phyloP scores from a whole-genome alignment of 495 filamentous ascomycete genomes.

The Lasiosphaeria ovina region DNA sequence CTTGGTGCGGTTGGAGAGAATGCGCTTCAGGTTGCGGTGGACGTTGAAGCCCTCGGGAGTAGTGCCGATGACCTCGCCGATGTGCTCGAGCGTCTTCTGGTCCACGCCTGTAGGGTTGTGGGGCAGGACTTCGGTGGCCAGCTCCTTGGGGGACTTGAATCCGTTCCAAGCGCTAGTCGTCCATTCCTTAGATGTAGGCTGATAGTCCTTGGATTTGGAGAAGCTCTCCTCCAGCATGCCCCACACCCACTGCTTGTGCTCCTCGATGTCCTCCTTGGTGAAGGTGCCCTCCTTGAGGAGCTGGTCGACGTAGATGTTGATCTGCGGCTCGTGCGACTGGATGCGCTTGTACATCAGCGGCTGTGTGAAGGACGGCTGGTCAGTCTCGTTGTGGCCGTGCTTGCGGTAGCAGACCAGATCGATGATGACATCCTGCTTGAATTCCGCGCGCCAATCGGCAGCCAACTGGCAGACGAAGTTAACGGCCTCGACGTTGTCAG shows the following conservation, averaged over 20 bases:
- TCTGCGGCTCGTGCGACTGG: conserved; percentile 68
- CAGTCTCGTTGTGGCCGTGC: conserved; percentile 98
- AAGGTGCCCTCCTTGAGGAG: conserved; percentile 88
- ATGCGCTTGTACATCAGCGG: conserved; percentile 99
- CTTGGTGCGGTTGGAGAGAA: conserved; percentile 86
- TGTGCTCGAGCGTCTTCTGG: conserved; percentile 65
- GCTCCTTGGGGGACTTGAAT: conserved; percentile 97
- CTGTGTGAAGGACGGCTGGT: conserved; percentile 99
- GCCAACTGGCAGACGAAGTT: conserved; percentile 98
- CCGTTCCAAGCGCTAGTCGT: conserved; percentile 97
- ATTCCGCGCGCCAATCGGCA: conserved; percentile 95
- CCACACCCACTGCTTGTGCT: conserved; percentile 99
- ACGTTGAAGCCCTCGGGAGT: conserved; percentile 81
- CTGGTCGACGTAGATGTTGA: conserved; percentile 85
- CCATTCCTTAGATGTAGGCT: conserved; percentile 96
- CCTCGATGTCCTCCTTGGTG: conserved; percentile 95
- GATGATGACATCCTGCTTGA: conserved; percentile 95
- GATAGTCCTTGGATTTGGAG: conserved; percentile 93
- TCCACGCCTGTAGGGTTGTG: conserved; percentile 85
- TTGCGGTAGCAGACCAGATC: conserved; percentile 99
- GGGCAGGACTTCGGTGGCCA: conserved; percentile 90
- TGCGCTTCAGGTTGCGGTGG: conserved; percentile 96
- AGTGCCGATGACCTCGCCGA: conserved; percentile 71
- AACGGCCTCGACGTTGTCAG: conserved; percentile 94
- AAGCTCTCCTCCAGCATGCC: conserved; percentile 98